These are phyloP conservation scores for Solanum sitiens DNA, from an alignment of 257 asterid genomes.

Conservation along the genomic window DNA sequence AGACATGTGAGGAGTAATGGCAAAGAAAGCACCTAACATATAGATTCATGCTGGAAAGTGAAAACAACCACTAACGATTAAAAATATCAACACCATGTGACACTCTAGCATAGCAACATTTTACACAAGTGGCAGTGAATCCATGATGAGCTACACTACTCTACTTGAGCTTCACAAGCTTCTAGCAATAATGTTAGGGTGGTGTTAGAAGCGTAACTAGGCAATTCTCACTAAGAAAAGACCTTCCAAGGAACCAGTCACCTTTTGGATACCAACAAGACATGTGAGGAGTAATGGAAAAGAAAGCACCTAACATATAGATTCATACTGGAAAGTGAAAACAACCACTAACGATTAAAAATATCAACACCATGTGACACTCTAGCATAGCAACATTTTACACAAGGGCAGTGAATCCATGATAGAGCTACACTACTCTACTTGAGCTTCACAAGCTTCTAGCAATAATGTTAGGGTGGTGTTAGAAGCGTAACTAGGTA, in stretches of 20 bases:
- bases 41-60: neutral
- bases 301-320: neutral
- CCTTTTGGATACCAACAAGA: too few species aligned
- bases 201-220: too few species aligned
- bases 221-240: too few species aligned
- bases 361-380: neutral
- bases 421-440: neutral
- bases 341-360: neutral
- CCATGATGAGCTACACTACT: too few species aligned
- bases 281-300: neutral
- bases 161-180: too few species aligned
- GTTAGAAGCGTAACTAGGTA: neutral
- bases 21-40: neutral
- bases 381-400: neutral
- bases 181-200: too few species aligned
- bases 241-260: too few species aligned
- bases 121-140: too few species aligned
- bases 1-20: neutral
- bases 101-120: too few species aligned
- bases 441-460: neutral
- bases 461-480: neutral
- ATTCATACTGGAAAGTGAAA: neutral
- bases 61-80: neutral
- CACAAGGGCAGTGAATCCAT: neutral
- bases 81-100: too few species aligned